These are phyloP conservation scores for Phytophthora boehmeriae DNA, from an alignment of 352 stramenopile genomes.

Conservation along the genomic window DNA sequence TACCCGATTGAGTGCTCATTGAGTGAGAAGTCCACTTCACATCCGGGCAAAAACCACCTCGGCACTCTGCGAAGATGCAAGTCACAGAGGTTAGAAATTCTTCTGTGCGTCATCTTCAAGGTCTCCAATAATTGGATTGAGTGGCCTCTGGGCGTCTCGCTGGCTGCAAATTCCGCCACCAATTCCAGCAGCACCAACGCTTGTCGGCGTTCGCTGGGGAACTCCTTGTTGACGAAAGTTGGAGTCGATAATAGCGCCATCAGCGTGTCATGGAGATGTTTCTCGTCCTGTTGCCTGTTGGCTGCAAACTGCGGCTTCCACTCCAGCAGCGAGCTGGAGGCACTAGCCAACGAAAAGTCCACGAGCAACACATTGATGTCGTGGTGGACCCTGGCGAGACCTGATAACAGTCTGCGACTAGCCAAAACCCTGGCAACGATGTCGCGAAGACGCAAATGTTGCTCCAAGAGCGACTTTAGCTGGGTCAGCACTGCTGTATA, in stretches of 20 bases:
- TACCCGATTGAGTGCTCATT: constrained; percentile 37
- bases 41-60: constrained; percentile 59
- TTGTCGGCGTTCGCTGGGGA: constrained; percentile 51
- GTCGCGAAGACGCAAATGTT: constrained; percentile 48
- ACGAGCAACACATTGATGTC: constrained; percentile 47
- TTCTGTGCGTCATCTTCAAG: constrained; percentile 67
- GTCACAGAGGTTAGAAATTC: constrained; percentile 52
- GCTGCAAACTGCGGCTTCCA: constrained; percentile 57
- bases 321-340: constrained; percentile 36
- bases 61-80: constrained; percentile 60
- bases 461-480: constrained; percentile 45
- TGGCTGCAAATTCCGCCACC: constrained; percentile 50
- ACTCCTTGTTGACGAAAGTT: constrained; percentile 69
- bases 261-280: constrained; percentile 58
- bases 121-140: constrained; percentile 62
- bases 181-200: constrained; percentile 62
- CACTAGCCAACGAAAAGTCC: constrained; percentile 33
- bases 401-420: constrained; percentile 51
- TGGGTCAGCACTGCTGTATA: constrained; percentile 55
- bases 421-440: constrained; percentile 42
- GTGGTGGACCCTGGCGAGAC: constrained; percentile 39
- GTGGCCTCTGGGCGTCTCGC: constrained; percentile 40
- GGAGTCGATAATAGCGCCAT: constrained; percentile 48
- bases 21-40: constrained; percentile 58
- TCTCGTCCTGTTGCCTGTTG: constrained; percentile 65